Conservation (phyloP, 345 rosid species). For the Aegle marmelos region DNA sequence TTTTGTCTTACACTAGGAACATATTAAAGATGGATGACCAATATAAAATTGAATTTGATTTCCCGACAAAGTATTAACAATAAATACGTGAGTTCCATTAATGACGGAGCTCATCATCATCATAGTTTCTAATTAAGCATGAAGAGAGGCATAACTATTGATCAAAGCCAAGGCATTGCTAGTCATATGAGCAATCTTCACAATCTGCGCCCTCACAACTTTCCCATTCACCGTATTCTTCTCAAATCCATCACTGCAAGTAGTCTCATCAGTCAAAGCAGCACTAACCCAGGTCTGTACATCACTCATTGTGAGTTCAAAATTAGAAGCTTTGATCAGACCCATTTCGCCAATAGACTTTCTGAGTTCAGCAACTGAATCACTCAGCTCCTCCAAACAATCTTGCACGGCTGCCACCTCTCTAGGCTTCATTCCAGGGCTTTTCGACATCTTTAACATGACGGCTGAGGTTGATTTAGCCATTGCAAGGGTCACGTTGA, state of each 20-base stretch:
- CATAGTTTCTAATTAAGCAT: constrained; percentile 21
- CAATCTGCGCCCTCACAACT: constrained; percentile 37
- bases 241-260: constrained; percentile 69
- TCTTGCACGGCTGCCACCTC: constrained; percentile 60
- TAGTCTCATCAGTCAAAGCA: constrained; percentile 63
- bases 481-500: constrained; percentile 46
- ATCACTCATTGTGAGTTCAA: constrained; percentile 39
- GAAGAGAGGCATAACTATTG: constrained; percentile 53
- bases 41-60: no score
- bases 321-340: constrained; percentile 25
- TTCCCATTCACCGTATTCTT: constrained; percentile 39
- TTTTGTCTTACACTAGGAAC: no score
- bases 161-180: constrained; percentile 79
- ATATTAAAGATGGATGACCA: no score
- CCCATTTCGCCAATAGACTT: constrained; percentile 60
- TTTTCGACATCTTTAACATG: constrained; percentile 47
- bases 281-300: constrained; percentile 83
- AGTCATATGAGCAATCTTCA: constrained; percentile 53
- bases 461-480: constrained; percentile 37
- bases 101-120: no score
- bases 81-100: no score
- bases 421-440: constrained; percentile 36
- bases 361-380: constrained; percentile 50
- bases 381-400: constrained; percentile 65
- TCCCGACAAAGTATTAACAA: no score